phyloP scores from a whole-genome alignment of 176 grass and related monocot species.

The Bothriochloa decipiens region DNA sequence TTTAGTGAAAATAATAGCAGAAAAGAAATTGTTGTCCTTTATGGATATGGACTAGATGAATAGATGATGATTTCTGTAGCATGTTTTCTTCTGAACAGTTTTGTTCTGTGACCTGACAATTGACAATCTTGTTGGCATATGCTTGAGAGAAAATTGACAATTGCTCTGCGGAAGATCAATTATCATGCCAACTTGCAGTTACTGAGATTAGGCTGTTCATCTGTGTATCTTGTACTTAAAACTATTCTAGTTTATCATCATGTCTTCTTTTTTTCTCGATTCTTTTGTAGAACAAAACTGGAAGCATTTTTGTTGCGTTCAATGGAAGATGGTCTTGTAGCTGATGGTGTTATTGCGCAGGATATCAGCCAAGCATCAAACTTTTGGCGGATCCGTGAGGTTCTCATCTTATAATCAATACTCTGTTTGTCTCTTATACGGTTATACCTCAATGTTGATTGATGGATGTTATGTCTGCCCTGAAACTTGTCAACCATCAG shows the following conservation, averaged over 20 bases:
- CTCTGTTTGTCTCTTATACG: not conserved
- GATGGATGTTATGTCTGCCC: conserved; percentile 2
- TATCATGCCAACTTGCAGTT: conserved; percentile 26
- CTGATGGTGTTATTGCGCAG: conserved; percentile 88
- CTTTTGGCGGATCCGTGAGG: conserved; percentile 96
- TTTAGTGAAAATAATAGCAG: not conserved
- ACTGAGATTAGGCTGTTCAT: conserved; percentile 22
- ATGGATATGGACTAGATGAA: not conserved
- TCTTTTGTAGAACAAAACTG: conserved; percentile 80
- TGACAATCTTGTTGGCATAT: not conserved
- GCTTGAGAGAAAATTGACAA: conserved; percentile 26
- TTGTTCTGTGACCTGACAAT: not conserved
- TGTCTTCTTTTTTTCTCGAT: conserved; percentile 29
- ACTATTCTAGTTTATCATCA: conserved; percentile 6
- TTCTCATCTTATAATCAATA: conserved; percentile 37
- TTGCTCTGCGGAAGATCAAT: conserved; percentile 19
- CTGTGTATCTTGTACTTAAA: not conserved
- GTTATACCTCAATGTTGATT: not conserved
- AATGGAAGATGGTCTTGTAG: conserved; percentile 84
- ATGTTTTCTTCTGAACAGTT: not conserved
- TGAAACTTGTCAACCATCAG: conserved; percentile 12
- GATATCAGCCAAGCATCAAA: conserved; percentile 94
- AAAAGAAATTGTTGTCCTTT: not conserved
- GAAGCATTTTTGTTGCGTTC: conserved; percentile 88
- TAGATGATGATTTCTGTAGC: not conserved